Evolutionary conservation across 2,329 filamentous ascomycete genomes (phyloP).

Genomic region (Blastomyces gilchristii): DNA sequence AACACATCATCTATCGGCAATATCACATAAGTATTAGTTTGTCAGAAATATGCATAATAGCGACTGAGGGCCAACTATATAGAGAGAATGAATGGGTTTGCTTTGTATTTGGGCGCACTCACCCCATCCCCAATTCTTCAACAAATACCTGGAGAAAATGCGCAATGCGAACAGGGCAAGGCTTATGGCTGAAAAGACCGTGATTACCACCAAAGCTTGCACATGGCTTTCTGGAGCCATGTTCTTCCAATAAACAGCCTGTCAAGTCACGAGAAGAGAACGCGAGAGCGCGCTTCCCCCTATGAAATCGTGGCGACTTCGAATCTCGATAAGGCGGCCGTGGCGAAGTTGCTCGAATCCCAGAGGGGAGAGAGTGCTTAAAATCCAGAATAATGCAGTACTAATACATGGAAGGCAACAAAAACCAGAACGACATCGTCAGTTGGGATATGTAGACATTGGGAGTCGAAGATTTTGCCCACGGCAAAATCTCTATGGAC

Average conservation of each 20-base stretch:
- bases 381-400: no score
- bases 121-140: conserved; percentile 11
- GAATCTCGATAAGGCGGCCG: no score
- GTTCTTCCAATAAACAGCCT: conserved; percentile 1
- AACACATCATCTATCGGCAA: conserved; percentile 10
- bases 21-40: neutral
- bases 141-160: conserved; percentile 9
- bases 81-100: neutral
- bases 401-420: no score
- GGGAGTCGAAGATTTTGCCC: no score
- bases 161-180: conserved; percentile 4
- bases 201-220: conserved; percentile 5
- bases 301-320: neutral
- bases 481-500: no score
- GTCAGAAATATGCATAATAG: neutral
- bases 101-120: neutral
- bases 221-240: conserved; percentile 4
- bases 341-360: neutral
- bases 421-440: no score
- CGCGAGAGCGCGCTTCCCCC: neutral
- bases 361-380: no score
- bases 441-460: no score
- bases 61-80: no score
- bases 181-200: conserved; percentile 11
- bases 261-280: neutral